A percentile compares a stretch with the other conserved stretches of the same genome.
Evolutionary conservation across 345 rosid species (phyloP).

Genomic region (Geranium rotundifolium): DNA sequence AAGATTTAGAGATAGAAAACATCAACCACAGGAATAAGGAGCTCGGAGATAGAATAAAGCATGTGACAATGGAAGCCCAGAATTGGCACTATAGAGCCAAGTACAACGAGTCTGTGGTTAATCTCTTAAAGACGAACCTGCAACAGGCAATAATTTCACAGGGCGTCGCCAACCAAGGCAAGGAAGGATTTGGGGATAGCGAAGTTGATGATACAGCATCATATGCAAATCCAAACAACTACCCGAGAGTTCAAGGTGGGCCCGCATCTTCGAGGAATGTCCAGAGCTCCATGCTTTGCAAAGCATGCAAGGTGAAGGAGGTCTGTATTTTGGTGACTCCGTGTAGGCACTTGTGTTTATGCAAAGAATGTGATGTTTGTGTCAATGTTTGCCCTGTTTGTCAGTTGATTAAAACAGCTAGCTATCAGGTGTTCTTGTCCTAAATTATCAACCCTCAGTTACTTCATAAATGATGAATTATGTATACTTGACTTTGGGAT

Average conservation of each 20-base stretch:
- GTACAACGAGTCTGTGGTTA: conserved; percentile 65
- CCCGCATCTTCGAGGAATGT: conserved; percentile 12
- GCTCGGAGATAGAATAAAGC: conserved; percentile 53
- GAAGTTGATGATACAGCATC: conserved; percentile 73
- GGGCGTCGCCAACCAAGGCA: conserved; percentile 47
- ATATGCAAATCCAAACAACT: conserved; percentile 36
- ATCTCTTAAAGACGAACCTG: conserved; percentile 52
- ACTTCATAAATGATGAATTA: no score
- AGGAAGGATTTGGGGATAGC: conserved; percentile 86
- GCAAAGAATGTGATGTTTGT: conserved; percentile 60
- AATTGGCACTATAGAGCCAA: conserved; percentile 71
- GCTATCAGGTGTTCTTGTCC: conserved; percentile 50
- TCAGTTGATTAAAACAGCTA: conserved; percentile 48
- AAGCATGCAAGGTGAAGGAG: conserved; percentile 56
- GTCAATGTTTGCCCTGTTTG: conserved; percentile 65
- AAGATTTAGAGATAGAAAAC: conserved; percentile 56
- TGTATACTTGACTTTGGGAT: no score
- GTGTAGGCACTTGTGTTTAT: conserved; percentile 80
- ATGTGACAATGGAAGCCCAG: conserved; percentile 55
- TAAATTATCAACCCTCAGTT: conserved; percentile 16
- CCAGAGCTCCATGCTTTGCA: conserved; percentile 26
- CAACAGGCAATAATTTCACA: conserved; percentile 57
- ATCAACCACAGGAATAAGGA: conserved; percentile 62
- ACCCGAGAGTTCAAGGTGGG: conserved; percentile 19
- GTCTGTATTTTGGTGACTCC: conserved; percentile 63